Percentiles rank a stretch among this genome's conserved stretches.
phyloP scores from a whole-genome alignment of 352 stramenopile genomes.

The Pythium pectinolyticum region DNA sequence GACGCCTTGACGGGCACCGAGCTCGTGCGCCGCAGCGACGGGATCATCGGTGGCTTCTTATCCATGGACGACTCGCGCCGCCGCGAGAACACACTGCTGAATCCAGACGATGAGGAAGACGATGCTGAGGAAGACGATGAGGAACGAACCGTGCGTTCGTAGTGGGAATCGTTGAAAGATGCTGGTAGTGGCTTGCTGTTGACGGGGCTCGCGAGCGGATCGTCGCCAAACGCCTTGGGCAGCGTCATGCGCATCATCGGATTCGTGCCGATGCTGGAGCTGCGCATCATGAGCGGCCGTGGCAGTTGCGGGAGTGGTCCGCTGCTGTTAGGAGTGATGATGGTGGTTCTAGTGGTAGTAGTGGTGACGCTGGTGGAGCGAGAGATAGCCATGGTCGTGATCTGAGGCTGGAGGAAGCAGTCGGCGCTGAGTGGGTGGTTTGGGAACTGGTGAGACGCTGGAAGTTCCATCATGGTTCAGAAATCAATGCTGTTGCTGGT shows the following conservation, averaged over 20 bases:
- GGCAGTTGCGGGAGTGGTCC: conserved; percentile 2
- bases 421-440: neutral
- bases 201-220: conserved; percentile 30
- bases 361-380: conserved; percentile 2
- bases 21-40: conserved; percentile 25
- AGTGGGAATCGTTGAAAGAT: conserved; percentile 9
- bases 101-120: conserved; percentile 1
- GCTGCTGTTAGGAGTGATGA: too few species aligned
- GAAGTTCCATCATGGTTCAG: too few species aligned
- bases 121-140: neutral
- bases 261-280: conserved; percentile 22
- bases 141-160: neutral
- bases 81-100: conserved; percentile 28
- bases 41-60: conserved; percentile 29
- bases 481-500: neutral
- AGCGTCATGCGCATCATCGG: conserved; percentile 31
- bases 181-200: conserved; percentile 2
- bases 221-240: conserved; percentile 24
- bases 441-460: conserved; percentile 11
- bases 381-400: conserved; percentile 29
- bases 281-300: conserved; percentile 13
- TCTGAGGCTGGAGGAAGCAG: conserved; percentile 15
- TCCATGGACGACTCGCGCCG: conserved; percentile 30
- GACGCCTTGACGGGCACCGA: conserved; percentile 38
- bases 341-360: too few species aligned